These are phyloP conservation scores for Protomyces macrosporus DNA, from an alignment of 1,139 yeast genomes.

Conservation along the genomic window DNA sequence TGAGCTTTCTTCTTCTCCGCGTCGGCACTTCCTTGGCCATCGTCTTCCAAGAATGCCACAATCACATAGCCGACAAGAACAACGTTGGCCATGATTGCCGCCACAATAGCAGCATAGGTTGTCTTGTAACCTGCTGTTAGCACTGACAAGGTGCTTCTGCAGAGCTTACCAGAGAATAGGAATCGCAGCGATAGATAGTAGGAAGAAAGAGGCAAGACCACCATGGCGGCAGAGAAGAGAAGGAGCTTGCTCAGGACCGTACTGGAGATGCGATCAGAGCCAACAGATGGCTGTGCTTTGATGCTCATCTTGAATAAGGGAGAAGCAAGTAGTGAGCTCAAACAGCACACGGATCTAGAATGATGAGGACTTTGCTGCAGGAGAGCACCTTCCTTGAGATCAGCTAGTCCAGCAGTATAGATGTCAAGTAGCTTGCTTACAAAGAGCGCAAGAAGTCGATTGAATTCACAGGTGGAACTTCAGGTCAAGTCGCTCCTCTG, in stretches of 20 bases:
- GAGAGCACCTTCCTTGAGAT: no score
- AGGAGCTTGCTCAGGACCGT: conserved; percentile 11
- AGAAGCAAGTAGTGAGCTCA: no score
- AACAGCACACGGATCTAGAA: no score
- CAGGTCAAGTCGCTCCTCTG: no score
- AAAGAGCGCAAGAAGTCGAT: no score
- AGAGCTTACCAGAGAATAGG: not conserved
- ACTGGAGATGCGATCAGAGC: not conserved
- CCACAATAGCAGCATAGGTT: conserved; percentile 59
- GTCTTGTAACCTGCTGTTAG: conserved; percentile 15
- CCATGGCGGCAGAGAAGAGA: conserved; percentile 83
- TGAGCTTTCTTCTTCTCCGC: not conserved
- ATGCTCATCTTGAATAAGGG: no score
- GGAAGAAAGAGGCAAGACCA: conserved; percentile 64
- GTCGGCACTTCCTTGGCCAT: not conserved
- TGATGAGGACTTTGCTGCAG: no score
- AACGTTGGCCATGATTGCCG: conserved; percentile 81
- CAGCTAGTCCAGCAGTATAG: no score
- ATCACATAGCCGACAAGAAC: conserved; percentile 81
- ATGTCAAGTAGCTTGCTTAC: no score
- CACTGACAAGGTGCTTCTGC: not conserved
- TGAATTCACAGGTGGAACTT: no score
- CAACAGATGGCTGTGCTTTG: no score
- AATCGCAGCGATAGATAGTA: conserved; percentile 58
- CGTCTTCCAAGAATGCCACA: conserved; percentile 78